These are phyloP conservation scores for Pascua guehoae DNA, from an alignment of 1,284 basidiomycete genomes.

Conservation along the genomic window DNA sequence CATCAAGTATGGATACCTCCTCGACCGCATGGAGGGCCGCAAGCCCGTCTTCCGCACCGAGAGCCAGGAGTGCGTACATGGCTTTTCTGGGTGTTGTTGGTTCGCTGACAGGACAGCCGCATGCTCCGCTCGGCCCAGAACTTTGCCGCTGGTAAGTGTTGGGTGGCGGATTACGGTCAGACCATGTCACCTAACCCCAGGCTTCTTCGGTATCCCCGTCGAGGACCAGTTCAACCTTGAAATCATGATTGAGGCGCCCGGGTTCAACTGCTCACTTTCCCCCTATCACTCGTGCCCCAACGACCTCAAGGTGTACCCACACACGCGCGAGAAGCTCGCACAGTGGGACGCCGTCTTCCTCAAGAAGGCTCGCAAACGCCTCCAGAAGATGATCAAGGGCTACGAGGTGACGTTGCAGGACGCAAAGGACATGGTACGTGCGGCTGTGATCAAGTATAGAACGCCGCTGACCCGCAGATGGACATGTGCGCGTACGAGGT, in stretches of 20 bases:
- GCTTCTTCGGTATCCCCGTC: constrained; percentile 50
- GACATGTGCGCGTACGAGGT: constrained; percentile 61
- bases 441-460: background rate
- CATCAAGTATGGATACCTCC: constrained; percentile 48
- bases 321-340: constrained; percentile 25
- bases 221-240: constrained; percentile 50
- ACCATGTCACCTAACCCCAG: constrained; percentile 13
- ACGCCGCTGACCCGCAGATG: constrained; percentile 47
- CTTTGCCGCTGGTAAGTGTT: constrained; percentile 49
- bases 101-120: constrained; percentile 31
- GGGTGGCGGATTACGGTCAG: too few species aligned
- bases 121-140: constrained; percentile 53
- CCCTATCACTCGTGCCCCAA: constrained; percentile 48
- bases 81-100: too few species aligned
- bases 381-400: constrained; percentile 61
- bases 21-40: constrained; percentile 45
- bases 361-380: constrained; percentile 60
- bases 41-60: constrained; percentile 52
- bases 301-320: constrained; percentile 23
- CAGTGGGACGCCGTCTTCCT: constrained; percentile 71
- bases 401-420: constrained; percentile 68
- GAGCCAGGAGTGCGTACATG: constrained; percentile 44
- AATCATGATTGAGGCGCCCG: constrained; percentile 49
- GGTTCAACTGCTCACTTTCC: constrained; percentile 53
- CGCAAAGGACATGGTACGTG: constrained; percentile 47